phyloP scores from a whole-genome alignment of 164 flowering plant species.

The Paratinospora sagittata region DNA sequence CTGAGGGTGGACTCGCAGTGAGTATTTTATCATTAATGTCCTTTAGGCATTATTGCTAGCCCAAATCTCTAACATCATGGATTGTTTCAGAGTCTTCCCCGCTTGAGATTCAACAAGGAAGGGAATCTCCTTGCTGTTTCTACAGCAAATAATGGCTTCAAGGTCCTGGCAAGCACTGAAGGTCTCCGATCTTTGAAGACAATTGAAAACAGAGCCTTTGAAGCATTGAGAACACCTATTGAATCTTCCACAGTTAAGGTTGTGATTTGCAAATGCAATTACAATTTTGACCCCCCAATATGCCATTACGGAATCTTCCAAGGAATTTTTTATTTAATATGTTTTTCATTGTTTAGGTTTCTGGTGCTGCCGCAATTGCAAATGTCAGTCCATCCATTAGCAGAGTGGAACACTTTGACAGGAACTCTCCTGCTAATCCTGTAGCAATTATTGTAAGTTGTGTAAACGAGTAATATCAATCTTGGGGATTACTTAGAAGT shows the following conservation, averaged over 20 bases:
- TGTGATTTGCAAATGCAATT: background rate
- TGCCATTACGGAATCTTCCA: background rate
- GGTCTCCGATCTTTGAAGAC: constrained; percentile 55
- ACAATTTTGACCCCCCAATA: background rate
- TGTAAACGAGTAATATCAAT: background rate
- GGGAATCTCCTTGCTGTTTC: constrained; percentile 84
- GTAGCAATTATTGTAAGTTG: constrained; percentile 52
- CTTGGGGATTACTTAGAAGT: constrained; percentile 5
- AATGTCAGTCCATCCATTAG: constrained; percentile 38
- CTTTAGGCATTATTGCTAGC: background rate
- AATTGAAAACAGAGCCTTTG: constrained; percentile 50
- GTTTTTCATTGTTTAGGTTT: constrained; percentile 32
- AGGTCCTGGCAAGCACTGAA: constrained; percentile 70
- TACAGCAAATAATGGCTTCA: constrained; percentile 77
- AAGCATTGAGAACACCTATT: constrained; percentile 46
- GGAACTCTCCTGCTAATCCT: constrained; percentile 72
- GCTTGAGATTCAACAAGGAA: constrained; percentile 86
- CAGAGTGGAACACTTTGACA: constrained; percentile 46
- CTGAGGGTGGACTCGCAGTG: constrained; percentile 90
- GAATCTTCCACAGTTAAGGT: constrained; percentile 63
- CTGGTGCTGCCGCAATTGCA: constrained; percentile 47
- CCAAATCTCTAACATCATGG: constrained; percentile 11
- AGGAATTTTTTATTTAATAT: background rate
- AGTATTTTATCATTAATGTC: constrained; percentile 17
- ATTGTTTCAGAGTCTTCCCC: constrained; percentile 63